Conservation (phyloP, 208 protist genomes). For the Leishmania martiniquensis region DNA sequence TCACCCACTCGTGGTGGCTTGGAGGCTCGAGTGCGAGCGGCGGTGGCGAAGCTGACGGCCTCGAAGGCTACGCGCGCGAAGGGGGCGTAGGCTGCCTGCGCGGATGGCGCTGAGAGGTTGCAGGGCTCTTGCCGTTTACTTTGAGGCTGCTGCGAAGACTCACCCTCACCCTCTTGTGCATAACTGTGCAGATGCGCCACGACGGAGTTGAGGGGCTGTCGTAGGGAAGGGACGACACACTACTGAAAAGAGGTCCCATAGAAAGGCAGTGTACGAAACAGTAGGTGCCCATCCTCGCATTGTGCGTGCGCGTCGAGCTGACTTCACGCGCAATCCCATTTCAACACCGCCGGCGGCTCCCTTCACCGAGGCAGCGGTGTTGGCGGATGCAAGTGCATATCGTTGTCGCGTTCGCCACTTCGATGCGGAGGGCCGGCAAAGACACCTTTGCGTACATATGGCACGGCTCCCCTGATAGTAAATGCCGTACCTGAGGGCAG, state of each 20-base stretch:
- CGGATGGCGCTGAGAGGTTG: background rate
- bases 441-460: background rate
- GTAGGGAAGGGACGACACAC: too few species aligned
- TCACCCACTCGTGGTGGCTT: background rate
- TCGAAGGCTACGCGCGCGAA: background rate
- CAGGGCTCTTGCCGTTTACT: background rate
- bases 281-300: too few species aligned
- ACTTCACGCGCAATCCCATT: too few species aligned
- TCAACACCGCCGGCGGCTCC: background rate
- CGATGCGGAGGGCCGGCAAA: background rate
- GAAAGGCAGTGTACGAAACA: background rate
- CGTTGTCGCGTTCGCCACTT: background rate
- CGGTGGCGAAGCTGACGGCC: constrained; percentile 25
- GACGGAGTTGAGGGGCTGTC: too few species aligned
- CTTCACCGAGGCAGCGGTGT: too few species aligned
- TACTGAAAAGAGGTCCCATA: background rate
- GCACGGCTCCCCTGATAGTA: background rate
- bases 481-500: background rate
- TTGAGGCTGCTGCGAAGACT: background rate
- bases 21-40: constrained; percentile 19
- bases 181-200: too few species aligned
- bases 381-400: too few species aligned
- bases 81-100: background rate
- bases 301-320: background rate
- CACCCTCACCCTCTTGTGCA: background rate